Conservation (phyloP, 805 yeast species). For the Wickerhamomyces queroliae region DNA sequence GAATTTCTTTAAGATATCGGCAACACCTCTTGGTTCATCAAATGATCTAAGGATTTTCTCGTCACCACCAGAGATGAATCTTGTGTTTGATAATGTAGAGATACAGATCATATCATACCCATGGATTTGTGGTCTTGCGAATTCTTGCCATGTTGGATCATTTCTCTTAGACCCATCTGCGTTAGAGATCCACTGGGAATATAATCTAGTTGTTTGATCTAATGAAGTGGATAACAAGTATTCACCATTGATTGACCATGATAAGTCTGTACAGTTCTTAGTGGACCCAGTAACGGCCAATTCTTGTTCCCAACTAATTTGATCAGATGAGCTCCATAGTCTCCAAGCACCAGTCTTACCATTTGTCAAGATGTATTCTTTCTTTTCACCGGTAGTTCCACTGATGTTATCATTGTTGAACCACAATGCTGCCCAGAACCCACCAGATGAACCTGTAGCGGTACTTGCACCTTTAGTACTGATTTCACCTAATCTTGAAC, state of each 20-base stretch:
- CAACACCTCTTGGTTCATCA: conserved; percentile 79
- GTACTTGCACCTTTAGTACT: conserved; percentile 96
- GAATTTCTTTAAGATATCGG: conserved; percentile 49
- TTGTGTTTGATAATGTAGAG: conserved; percentile 49
- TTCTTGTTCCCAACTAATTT: conserved; percentile 34
- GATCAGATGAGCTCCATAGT: conserved; percentile 47
- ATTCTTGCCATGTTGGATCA: conserved; percentile 69
- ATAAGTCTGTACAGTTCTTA: conserved; percentile 67
- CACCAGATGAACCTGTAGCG: conserved; percentile 92
- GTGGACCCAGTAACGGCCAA: conserved; percentile 74
- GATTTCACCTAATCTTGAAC: conserved; percentile 79
- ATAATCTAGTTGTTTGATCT: conserved; percentile 90
- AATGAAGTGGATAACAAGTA: conserved; percentile 73
- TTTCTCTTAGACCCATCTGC: conserved; percentile 25
- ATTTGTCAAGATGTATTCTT: conserved; percentile 63
- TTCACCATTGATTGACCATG: conserved; percentile 66
- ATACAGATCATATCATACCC: conserved; percentile 94
- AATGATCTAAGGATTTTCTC: conserved; percentile 89
- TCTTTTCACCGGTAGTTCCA: conserved; percentile 20
- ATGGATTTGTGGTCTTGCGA: conserved; percentile 96
- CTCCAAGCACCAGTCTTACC: conserved; percentile 95
- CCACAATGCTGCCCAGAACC: conserved; percentile 73
- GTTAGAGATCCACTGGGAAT: conserved; percentile 51
- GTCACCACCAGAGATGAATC: conserved; percentile 91
- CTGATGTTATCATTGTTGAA: no score